Base-by-base conservation (phyloP, 192 early-diverging fungal genomes). In the Podila epigama region DNA sequence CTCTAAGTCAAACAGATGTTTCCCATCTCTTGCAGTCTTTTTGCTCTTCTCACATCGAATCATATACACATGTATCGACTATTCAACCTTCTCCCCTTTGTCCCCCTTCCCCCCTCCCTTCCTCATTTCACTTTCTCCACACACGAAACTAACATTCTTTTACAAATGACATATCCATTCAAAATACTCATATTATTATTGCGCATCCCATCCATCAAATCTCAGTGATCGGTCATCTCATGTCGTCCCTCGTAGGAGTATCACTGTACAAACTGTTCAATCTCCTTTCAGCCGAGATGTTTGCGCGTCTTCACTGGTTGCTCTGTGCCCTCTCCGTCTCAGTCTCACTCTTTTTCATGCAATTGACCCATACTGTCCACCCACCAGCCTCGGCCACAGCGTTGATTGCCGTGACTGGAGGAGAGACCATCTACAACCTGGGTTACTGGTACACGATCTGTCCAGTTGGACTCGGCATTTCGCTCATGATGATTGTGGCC, bases 311-410 rank as follows among this genome's bases (percentile, higher is more conserved):
- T 12, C 81, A 77, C 25, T 89, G 86, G 86, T 71, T 89, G 35
- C 70, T 81, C 35, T 81, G 82, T 37, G 63, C 87, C 8, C 75
- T 85, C 6, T 63, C 84, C 10, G 81, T 89, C 48, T 80, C 87
- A 0, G 13, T 82, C 12, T 63, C 85, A 2, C 51, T 89, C 40
- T 55, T 84, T 0, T 31, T 69, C 11, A 89, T 87, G 86, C 87
- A 89, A 57, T 34, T 84, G 10, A 85, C 85, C 0, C 72, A 80
- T 27, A 87, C 84, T 0, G 71, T 86, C 7, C 87, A 89, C 36
- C 86, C 87, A 2, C 87, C 87, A 12, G 85, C 69, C 3, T 81
- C 80, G 5, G 87, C 87, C 1, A 81, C 87, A 4, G 84, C 86
- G 0, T 31, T 89, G 25, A 79, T 87, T 27, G 86, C 87, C 22